Base-by-base conservation (phyloP, 169 alveolate species). In the Cryptosporidium muris region DNA sequence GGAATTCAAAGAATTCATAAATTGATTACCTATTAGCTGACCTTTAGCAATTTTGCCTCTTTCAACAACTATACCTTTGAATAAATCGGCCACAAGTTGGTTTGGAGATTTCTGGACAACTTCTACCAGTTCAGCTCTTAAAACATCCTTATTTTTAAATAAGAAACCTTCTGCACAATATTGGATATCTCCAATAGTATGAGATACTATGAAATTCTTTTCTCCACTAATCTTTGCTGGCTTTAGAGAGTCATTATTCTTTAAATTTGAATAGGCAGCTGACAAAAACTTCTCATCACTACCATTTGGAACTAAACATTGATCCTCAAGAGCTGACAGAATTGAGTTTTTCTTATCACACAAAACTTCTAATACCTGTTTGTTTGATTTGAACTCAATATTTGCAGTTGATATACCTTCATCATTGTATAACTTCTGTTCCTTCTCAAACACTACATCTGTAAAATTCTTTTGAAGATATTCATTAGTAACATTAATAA, bases 401-500 rank as follows among this genome's bases (percentile, higher is more conserved):
- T 91, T 93, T 63, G 95, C 93, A 34, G 94, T 65, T 7, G 95
- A 64, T 47, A 94, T 92, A 66, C 97, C 97, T 88, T 94, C 97
- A 7, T 81, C 90, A 34, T 47, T 85, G 82, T 94, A 94, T 6
- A 94, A 81, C 53, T 89, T 90, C 5, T 94, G 80, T 65, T 58
- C 89, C 93, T 65, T 96, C 98, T 96, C 97, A 88, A 98, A 97
- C 8, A 97, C 98, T 51, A 97, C 95, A 66, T 96, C 96, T 7
- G 97, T 97, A 89, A 95, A 96, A 64, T 96, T 92, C 80, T 96
- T 93, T 88, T 97, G 98, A 4, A 96, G 91, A 92, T 95, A 95
- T 90, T 97, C 99, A 90, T 97, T 97, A 16, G 99, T 94, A 74
- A 95, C 96, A 89, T 97, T 97, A 81, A 97, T 97, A 81, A 96